Conservation (phyloP, 805 yeast species). For the Candida namnaoensis region DNA sequence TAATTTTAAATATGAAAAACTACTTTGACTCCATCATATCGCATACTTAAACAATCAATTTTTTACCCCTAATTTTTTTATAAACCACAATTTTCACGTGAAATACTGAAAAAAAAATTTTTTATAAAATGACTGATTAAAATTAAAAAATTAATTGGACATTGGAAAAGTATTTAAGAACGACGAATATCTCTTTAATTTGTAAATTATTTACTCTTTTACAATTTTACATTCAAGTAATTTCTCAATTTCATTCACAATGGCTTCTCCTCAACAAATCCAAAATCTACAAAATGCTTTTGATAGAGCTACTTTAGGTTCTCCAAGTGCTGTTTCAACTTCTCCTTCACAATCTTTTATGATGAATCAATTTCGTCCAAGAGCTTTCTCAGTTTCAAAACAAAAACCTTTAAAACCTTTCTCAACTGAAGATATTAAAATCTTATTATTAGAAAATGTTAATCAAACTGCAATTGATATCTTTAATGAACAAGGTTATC, state of each 20-base stretch:
- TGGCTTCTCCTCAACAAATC: constrained; percentile 68
- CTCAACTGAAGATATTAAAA: constrained; percentile 90
- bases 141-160: too few relatives aligned
- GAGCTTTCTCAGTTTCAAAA: constrained; percentile 30
- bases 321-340: constrained; percentile 68
- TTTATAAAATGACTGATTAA: too few relatives aligned
- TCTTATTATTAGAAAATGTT: constrained; percentile 85
- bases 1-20: too few relatives aligned
- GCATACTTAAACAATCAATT: too few relatives aligned
- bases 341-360: constrained; percentile 73
- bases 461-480: constrained; percentile 87
- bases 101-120: too few relatives aligned
- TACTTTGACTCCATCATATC: too few relatives aligned
- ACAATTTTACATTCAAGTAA: too few relatives aligned
- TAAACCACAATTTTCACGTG: too few relatives aligned
- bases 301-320: constrained; percentile 44
- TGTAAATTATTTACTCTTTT: too few relatives aligned
- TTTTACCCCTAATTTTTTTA: too few relatives aligned
- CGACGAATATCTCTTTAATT: too few relatives aligned
- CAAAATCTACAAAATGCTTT: constrained; percentile 43
- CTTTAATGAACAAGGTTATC: constrained; percentile 87
- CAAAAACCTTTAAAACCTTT: constrained; percentile 85
- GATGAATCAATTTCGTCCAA: constrained; percentile 35
- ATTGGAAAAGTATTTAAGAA: too few relatives aligned
- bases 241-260: constrained; percentile 13